Evolutionary conservation across 441 rosid species (phyloP).

Genomic region (Adansonia madagascariensis): DNA sequence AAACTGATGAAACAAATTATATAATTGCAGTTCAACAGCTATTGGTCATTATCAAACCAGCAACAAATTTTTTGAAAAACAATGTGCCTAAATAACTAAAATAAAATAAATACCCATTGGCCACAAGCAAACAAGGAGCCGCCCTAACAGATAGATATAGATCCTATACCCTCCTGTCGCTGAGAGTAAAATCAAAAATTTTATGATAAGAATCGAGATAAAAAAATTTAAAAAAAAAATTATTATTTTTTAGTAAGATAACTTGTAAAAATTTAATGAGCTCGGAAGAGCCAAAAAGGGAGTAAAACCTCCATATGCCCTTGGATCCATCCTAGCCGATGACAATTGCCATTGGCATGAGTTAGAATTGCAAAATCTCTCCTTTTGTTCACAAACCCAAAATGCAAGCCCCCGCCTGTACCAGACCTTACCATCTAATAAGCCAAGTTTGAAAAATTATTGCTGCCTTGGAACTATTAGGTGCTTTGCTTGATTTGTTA

Average conservation of each 20-base stretch:
- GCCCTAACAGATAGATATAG: slow-evolving; percentile 3
- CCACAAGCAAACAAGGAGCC: slow-evolving; percentile 29
- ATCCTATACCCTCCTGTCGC: slow-evolving; percentile 16
- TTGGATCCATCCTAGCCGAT: too few species aligned
- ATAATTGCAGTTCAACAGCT: neutral
- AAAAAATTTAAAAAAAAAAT: too few species aligned
- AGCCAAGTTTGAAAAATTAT: slow-evolving; percentile 16
- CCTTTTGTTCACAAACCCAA: slow-evolving; percentile 7
- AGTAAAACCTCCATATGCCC: too few species aligned
- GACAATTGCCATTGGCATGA: neutral
- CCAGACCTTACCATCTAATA: slow-evolving; percentile 18
- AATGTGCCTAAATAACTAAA: neutral
- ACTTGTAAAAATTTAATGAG: too few species aligned
- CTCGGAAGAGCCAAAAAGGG: too few species aligned
- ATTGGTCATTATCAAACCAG: slow-evolving; percentile 5
- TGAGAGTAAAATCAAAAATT: too few species aligned
- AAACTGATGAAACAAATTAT: neutral
- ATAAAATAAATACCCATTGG: neutral
- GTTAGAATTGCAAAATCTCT: neutral
- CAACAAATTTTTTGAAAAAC: neutral
- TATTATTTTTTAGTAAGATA: too few species aligned
- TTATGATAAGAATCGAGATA: too few species aligned
- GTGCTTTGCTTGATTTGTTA: neutral
- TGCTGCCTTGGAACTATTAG: neutral
- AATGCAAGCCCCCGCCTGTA: slow-evolving; percentile 10